Evolutionary conservation across 2,329 filamentous ascomycete genomes (phyloP), one percentile per base, ranked within the genome.

Genomic region (Monosporascus sp.): DNA sequence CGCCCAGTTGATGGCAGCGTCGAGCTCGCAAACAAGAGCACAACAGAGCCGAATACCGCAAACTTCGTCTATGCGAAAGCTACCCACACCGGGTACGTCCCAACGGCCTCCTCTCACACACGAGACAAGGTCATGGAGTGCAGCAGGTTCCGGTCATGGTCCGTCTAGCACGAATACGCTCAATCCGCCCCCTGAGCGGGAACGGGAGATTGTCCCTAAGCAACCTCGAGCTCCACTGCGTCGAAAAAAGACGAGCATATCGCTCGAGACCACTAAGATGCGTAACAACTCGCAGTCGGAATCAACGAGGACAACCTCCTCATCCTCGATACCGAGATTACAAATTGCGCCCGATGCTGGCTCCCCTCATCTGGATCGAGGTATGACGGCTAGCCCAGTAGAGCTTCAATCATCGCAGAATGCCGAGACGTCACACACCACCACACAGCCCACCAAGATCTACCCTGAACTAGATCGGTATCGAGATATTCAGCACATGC

Each of bases 381-480:
- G 65, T 44, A 60, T 74, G 35, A 74, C 74, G 0, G 69, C 72
- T 37, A 79, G 74, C 45, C 75, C 77, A 1, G 70, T 70, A 40
- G 74, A 78, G 41, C 69, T 74, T n/a, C 70, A 70, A 41, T 54
- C 70, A 9, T 69, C 72, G 8, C 75, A 77, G 40, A 66, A 66
- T n/a, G 56, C 72, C 22, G 77, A 80, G 41, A 60, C 72, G 37
- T 66, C 69, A 37, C 72, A 68, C 43, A 63, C 69, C 0, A 64
- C 63, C 24, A 63, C 68, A 7, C 75, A 75, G 22, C 68, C 74
- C 7, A 72, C 77, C 40, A 74, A 73, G 14, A 76, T 81, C 51
- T 82, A 81, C 57, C 83, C 83, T 2, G 83, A 86, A 59, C 67
- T 86, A 18, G 83, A 86, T 64, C 76, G 83, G 35, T 86, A 86